A percentile compares a stretch with the other conserved stretches of the same genome.
Conservation (phyloP, 257 asterid genomes). For the Solanum rostratum region DNA sequence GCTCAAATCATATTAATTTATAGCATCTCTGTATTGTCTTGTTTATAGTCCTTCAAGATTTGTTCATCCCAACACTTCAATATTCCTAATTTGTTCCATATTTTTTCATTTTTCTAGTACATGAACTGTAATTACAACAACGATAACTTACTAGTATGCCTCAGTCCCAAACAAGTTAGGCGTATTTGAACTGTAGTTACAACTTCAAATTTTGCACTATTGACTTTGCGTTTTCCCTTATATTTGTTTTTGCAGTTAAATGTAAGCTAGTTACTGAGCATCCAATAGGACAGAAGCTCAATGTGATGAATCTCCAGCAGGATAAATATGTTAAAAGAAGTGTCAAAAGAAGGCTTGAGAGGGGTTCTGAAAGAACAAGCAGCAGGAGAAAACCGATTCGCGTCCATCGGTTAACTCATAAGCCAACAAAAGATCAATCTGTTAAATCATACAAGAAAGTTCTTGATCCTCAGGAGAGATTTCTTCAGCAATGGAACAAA, state of each 20-base stretch:
- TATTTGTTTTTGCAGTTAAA: not conserved
- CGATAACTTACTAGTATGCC: not conserved
- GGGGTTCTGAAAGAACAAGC: not conserved
- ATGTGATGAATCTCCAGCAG: slow-evolving; percentile 6
- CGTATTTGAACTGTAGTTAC: not conserved
- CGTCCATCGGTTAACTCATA: not conserved
- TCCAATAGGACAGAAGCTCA: not conserved
- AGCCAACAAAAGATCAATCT: not conserved
- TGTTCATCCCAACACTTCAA: not conserved
- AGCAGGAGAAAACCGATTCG: not conserved
- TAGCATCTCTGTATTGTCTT: not conserved
- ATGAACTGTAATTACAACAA: not conserved
- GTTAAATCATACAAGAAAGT: not conserved
- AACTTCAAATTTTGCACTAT: not conserved
- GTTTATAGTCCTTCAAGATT: not conserved
- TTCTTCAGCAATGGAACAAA: slow-evolving; percentile 47
- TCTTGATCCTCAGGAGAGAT: slow-evolving; percentile 41
- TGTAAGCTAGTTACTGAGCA: not conserved
- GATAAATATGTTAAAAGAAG: slow-evolving; percentile 6
- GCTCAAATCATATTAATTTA: not conserved
- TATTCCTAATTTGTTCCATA: no score
- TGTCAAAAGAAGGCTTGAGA: not conserved
- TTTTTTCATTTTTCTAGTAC: not conserved
- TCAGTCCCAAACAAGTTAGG: not conserved
- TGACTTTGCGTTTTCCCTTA: not conserved